Base-by-base conservation (phyloP, 2,329 filamentous ascomycete species). In the Cucurbitaria berberidis region DNA sequence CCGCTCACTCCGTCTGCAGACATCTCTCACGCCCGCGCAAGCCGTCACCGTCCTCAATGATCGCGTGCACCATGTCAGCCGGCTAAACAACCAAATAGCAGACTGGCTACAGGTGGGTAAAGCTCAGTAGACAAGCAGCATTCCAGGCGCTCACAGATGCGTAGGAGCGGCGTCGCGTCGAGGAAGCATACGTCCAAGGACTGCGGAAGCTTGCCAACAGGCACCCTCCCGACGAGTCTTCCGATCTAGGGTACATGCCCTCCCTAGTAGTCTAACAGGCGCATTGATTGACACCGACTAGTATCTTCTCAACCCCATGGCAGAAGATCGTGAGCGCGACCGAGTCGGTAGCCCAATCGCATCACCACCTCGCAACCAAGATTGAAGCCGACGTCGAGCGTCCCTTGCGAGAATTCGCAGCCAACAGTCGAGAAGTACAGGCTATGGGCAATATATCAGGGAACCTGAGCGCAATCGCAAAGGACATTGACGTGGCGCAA, bases 31-130 rank as follows among this genome's bases (percentile, higher is more conserved):
- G 75, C 93, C 95, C 22, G 79, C 79, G 64, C 91, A 95, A 79
- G 93, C 95, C 55, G 90, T 92, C 34, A 83, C 85, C 48, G 84
- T 91, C 54, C 84, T 98, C 67, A 89, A 88, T 76, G 93, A 97
- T 66, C 90, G 95, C 69, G 85, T 98, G 66, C 90, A 89, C 76
- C 86, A 91, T 76, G 93, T 98, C 73, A 85, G 84, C 68, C 91
- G 88, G 75, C 80, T 96, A 78, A 97, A 99, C 77, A 78, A 82
- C 65, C 91, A 97, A 73, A 91, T 99, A 69, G 93, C 93, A 75
- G 93, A 98, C 78, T 99, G 93, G 91, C 84, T 99, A 58, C 89
- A 93, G 88, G 93, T 96, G 86, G n/a, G 70, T 77, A 78, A 22
- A 22, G 7, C 40, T 29, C 42, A 51, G 13, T 24, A 27, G 30